These are phyloP conservation scores for Kandelia obovata DNA, from an alignment of 345 rosid species.

Conservation along the genomic window DNA sequence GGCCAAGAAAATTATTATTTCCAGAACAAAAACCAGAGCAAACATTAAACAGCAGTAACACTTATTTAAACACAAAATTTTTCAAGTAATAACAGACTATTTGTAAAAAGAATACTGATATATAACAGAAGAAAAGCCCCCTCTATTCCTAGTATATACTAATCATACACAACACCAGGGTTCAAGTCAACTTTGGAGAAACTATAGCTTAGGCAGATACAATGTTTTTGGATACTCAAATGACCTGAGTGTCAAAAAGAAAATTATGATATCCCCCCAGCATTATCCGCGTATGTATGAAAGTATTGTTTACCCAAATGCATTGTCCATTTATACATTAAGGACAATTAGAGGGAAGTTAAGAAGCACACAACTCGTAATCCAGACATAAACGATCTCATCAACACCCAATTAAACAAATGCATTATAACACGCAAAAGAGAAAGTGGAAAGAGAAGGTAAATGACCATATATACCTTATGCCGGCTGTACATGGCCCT, in stretches of 20 bases:
- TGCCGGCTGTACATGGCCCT: conserved; percentile 41
- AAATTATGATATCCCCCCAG: not conserved
- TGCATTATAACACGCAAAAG: not conserved
- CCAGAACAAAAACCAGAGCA: no score
- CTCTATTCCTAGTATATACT: not conserved
- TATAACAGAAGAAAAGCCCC: no score
- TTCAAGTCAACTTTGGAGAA: not conserved
- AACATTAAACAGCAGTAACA: not conserved
- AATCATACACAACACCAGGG: not conserved
- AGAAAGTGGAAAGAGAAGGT: not conserved
- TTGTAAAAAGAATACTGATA: not conserved
- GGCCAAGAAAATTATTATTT: not conserved
- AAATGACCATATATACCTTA: conserved; percentile 31
- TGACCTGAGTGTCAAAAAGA: not conserved
- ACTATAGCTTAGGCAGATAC: not conserved
- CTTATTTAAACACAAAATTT: not conserved
- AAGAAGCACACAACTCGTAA: not conserved
- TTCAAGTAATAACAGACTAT: not conserved
- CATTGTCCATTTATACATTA: not conserved
- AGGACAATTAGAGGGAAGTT: not conserved
- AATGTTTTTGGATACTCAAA: not conserved
- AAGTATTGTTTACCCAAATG: not conserved
- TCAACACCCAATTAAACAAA: no score
- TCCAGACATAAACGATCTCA: no score
- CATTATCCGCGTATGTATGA: not conserved